These are phyloP conservation scores for Fusarium nurragi DNA, from an alignment of 2,329 filamentous ascomycete genomes.

Conservation along the genomic window DNA sequence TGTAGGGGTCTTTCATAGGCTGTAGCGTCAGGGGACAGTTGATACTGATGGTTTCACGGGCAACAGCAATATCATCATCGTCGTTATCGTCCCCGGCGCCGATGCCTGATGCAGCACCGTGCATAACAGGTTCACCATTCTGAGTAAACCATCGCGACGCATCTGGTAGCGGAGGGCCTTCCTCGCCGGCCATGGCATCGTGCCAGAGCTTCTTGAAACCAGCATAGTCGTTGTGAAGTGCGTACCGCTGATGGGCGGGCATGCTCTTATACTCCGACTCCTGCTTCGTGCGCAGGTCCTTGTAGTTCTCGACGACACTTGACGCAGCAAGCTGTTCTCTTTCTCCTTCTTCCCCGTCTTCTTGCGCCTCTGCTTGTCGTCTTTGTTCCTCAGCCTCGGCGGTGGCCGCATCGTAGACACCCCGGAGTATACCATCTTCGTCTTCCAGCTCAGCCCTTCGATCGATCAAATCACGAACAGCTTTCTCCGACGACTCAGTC, in stretches of 20 bases:
- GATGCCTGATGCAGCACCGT: slow-evolving; percentile 28
- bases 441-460: slow-evolving; percentile 61
- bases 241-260: slow-evolving; percentile 60
- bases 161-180: slow-evolving; percentile 62
- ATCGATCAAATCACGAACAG: slow-evolving; percentile 61
- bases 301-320: slow-evolving; percentile 49
- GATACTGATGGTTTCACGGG: slow-evolving; percentile 69
- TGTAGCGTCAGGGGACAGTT: slow-evolving; percentile 75
- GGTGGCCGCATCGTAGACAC: slow-evolving; percentile 46
- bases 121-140: slow-evolving; percentile 56
- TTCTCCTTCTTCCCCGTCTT: slow-evolving; percentile 41
- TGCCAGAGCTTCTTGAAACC: slow-evolving; percentile 69
- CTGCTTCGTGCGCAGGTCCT: slow-evolving; percentile 50
- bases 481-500: slow-evolving; percentile 57
- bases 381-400: slow-evolving; percentile 29
- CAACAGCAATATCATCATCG: slow-evolving; percentile 75
- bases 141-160: slow-evolving; percentile 63
- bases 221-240: slow-evolving; percentile 66
- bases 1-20: slow-evolving; percentile 72
- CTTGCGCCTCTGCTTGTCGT: not conserved
- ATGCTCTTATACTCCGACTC: slow-evolving; percentile 55
- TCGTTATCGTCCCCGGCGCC: slow-evolving; percentile 58
- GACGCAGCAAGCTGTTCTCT: slow-evolving; percentile 37
- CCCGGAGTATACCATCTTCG: slow-evolving; percentile 52
- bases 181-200: slow-evolving; percentile 59